Evolutionary conservation across 352 stramenopile species (phyloP).

Genomic region (Pythium utonaiense): DNA sequence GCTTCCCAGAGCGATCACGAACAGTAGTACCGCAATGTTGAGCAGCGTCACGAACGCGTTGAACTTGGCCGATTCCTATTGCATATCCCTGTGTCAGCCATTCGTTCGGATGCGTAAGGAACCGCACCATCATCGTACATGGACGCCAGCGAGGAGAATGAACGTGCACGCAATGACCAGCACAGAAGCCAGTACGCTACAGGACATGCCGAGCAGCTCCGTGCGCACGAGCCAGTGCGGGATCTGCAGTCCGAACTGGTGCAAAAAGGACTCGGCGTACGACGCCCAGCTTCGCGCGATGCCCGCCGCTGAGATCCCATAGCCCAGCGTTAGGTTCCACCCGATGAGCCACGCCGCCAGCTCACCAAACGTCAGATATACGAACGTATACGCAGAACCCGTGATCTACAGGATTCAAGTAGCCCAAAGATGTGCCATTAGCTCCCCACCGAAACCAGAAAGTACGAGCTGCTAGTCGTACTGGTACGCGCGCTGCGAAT

Average conservation of each 20-base stretch:
- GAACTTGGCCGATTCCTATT: slow-evolving; percentile 89
- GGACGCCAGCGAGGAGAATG: slow-evolving; percentile 79
- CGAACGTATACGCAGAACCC: slow-evolving; percentile 89
- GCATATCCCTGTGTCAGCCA: not conserved
- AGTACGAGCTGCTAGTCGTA: no score
- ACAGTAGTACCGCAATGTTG: slow-evolving; percentile 88
- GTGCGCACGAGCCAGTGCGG: slow-evolving; percentile 60
- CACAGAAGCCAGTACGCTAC: slow-evolving; percentile 72
- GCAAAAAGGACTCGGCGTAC: slow-evolving; percentile 79
- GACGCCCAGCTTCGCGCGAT: slow-evolving; percentile 90
- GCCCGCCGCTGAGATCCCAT: slow-evolving; percentile 89
- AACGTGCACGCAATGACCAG: slow-evolving; percentile 83
- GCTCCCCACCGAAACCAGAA: no score
- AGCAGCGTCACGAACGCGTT: slow-evolving; percentile 87
- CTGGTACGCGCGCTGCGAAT: slow-evolving; percentile 80
- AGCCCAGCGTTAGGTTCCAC: slow-evolving; percentile 92
- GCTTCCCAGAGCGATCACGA: slow-evolving; percentile 85
- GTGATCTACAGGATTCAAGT: slow-evolving; percentile 80
- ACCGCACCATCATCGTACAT: slow-evolving; percentile 18
- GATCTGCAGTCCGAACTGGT: slow-evolving; percentile 64
- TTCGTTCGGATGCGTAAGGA: not conserved
- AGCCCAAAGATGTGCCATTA: no score
- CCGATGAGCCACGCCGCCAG: slow-evolving; percentile 89
- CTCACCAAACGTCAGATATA: slow-evolving; percentile 86
- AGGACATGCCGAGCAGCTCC: slow-evolving; percentile 54